phyloP scores from a whole-genome alignment of 495 filamentous ascomycete genomes.

The Penicillium dipodomyicola region DNA sequence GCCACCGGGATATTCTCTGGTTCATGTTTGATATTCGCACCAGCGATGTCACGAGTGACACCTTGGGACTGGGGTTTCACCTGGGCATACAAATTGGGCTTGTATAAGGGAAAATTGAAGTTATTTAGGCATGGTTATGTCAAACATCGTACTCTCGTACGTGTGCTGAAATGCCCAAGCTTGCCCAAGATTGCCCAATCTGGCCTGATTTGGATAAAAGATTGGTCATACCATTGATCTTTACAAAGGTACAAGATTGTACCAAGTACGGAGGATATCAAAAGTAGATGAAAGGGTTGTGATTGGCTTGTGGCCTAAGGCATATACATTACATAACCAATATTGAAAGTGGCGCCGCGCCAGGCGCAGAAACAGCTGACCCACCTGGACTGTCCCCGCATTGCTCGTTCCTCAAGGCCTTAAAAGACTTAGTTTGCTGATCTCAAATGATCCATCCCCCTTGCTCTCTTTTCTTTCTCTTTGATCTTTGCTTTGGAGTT shows the following conservation, averaged over 20 bases:
- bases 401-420: constrained; percentile 12
- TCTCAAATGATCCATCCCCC: constrained; percentile 18
- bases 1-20: background rate
- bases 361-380: constrained; percentile 14
- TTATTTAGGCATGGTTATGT: background rate
- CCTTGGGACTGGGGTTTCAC: background rate
- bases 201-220: background rate
- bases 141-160: background rate
- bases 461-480: constrained; percentile 18
- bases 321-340: constrained; percentile 1
- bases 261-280: background rate
- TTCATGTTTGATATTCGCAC: background rate
- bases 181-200: background rate
- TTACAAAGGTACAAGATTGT: background rate
- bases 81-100: background rate
- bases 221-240: background rate
- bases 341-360: constrained; percentile 12
- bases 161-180: background rate
- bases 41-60: background rate
- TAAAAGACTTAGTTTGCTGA: constrained; percentile 19
- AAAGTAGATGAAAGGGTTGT: background rate
- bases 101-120: background rate
- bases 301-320: background rate
- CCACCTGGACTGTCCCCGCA: constrained; percentile 10
- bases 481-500: constrained; percentile 10